Conservation (phyloP, 352 stramenopile species). For the Elongisporangium anandrum region DNA sequence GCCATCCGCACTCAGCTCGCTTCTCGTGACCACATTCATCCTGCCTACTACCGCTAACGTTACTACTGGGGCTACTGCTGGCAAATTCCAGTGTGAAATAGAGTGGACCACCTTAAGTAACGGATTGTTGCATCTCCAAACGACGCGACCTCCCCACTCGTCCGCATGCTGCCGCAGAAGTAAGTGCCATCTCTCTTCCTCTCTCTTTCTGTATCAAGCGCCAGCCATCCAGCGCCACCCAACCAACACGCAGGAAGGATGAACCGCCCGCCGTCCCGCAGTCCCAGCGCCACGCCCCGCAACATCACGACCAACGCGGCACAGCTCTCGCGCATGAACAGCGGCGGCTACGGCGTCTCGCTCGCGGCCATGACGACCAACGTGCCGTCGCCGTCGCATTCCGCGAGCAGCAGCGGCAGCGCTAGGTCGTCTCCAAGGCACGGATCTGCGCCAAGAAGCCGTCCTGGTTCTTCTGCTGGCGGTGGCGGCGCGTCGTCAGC, state of each 20-base stretch:
- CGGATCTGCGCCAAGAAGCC: conserved; percentile 2
- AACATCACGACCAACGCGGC: conserved; percentile 6
- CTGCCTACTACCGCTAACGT: neutral
- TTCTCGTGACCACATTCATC: conserved; percentile 54
- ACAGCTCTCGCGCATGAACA: conserved; percentile 1
- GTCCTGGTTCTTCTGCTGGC: conserved; percentile 13
- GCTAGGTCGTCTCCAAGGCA: conserved; percentile 30
- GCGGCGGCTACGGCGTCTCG: conserved; percentile 6
- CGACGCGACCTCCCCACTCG: neutral
- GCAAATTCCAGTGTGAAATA: neutral
- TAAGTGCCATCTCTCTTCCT: neutral
- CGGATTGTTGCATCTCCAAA: neutral
- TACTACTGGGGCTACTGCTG: too few relatives aligned
- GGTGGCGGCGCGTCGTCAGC: conserved; percentile 17
- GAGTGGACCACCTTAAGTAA: neutral
- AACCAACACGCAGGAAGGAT: neutral
- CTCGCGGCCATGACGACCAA: conserved; percentile 54
- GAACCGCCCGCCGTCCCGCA: neutral
- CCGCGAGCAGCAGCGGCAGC: conserved; percentile 13
- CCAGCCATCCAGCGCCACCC: too few relatives aligned
- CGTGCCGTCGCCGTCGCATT: conserved; percentile 34
- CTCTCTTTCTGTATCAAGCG: neutral
- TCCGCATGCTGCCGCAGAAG: neutral
- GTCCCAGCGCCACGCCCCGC: conserved; percentile 2
- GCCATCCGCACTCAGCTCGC: conserved; percentile 38